Percentiles rank a stretch among this genome's conserved stretches.
Conservation (phyloP, 768 basidiomycete species). For the Russula emetica region DNA sequence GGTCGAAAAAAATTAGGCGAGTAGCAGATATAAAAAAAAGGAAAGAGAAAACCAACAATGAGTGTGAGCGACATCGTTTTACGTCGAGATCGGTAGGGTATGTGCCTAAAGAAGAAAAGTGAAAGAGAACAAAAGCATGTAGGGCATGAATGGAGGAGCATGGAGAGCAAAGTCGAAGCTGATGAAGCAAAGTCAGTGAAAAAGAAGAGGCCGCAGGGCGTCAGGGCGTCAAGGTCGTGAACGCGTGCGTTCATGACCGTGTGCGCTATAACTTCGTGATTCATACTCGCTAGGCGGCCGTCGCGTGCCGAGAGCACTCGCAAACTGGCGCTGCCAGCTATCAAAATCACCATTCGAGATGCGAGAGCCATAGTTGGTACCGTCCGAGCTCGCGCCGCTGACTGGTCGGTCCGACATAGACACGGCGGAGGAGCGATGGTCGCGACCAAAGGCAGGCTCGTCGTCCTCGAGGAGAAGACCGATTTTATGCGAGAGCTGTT, state of each 20-base stretch:
- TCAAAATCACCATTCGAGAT: constrained; percentile 65
- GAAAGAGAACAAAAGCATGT: constrained; percentile 34
- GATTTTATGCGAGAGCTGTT: constrained; percentile 88
- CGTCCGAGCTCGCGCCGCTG: constrained; percentile 80
- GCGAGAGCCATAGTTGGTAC: constrained; percentile 63
- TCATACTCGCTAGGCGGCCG: constrained; percentile 72
- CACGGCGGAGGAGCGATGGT: constrained; percentile 55
- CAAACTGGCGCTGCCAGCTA: constrained; percentile 81
- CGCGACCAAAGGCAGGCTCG: constrained; percentile 63
- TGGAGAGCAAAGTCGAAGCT: constrained; percentile 23
- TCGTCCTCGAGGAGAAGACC: constrained; percentile 84
- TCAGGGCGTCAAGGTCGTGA: constrained; percentile 45
- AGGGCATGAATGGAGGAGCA: constrained; percentile 10
- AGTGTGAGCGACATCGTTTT: constrained; percentile 44
- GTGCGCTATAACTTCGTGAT: constrained; percentile 38
- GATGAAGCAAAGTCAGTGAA: constrained; percentile 23
- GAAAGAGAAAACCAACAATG: constrained; percentile 38
- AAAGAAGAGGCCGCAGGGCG: constrained; percentile 27
- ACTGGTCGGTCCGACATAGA: constrained; percentile 50
- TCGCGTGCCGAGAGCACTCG: constrained; percentile 71
- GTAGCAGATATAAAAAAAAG: constrained; percentile 40
- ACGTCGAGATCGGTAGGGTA: constrained; percentile 41
- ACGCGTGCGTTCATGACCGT: constrained; percentile 52
- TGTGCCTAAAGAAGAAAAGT: constrained; percentile 40
- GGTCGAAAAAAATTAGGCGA: constrained; percentile 37